Conservation (phyloP, 164 flowering plant genomes). For the Annona cherimola region DNA sequence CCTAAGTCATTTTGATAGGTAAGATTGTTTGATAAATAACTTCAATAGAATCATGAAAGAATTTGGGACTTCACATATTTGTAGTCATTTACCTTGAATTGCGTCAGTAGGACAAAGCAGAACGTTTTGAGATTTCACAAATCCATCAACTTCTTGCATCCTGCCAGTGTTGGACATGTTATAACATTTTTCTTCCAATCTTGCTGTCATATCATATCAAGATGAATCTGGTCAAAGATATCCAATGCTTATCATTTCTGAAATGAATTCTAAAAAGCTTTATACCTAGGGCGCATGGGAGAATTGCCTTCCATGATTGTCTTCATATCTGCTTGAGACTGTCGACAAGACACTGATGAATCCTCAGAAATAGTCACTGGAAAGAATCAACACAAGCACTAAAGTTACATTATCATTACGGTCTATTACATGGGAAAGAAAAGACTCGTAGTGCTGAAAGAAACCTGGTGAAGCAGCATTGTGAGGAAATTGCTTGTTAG, state of each 20-base stretch:
- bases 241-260: neutral
- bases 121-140: slow-evolving; percentile 6
- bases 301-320: slow-evolving; percentile 16
- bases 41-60: neutral
- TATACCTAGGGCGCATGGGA: slow-evolving; percentile 21
- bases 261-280: neutral
- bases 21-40: neutral
- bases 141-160: slow-evolving; percentile 12
- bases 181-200: slow-evolving; percentile 11
- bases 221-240: neutral
- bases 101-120: slow-evolving; percentile 6
- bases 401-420: neutral
- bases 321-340: slow-evolving; percentile 9
- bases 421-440: neutral
- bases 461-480: slow-evolving; percentile 29
- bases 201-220: slow-evolving; percentile 24
- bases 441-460: neutral
- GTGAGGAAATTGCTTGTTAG: slow-evolving; percentile 4
- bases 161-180: slow-evolving; percentile 1
- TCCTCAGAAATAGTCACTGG: slow-evolving; percentile 25
- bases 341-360: slow-evolving; percentile 18
- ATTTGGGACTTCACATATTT: neutral
- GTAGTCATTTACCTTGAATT: slow-evolving; percentile 24
- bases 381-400: slow-evolving; percentile 11
- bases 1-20: neutral